Conservation (phyloP, 257 asterid species). For the Fraxinus americana region DNA sequence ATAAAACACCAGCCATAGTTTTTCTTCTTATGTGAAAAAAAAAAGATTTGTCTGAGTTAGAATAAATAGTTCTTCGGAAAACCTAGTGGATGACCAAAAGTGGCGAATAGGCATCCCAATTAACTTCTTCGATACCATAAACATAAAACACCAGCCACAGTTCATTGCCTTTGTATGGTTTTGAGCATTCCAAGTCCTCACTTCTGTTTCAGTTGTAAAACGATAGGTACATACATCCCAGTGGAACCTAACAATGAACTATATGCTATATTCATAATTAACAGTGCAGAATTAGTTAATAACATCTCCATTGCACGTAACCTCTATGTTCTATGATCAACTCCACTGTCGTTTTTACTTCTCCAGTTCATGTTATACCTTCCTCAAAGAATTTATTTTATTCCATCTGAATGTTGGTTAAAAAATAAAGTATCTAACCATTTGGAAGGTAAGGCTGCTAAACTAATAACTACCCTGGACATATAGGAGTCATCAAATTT, state of each 20-base stretch:
- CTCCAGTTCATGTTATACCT: neutral
- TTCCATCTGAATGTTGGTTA: neutral
- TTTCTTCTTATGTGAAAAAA: neutral
- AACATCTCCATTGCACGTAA: neutral
- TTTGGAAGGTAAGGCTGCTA: neutral
- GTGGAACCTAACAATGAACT: neutral
- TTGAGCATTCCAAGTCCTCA: neutral
- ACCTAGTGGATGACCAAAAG: neutral
- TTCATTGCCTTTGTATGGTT: neutral
- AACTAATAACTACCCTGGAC: neutral
- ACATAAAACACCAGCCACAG: neutral
- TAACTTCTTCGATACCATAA: neutral
- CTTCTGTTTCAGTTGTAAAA: neutral
- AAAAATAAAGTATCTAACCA: neutral
- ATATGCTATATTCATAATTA: neutral
- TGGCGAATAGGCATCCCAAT: neutral
- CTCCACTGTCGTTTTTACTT: neutral
- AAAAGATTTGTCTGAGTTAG: neutral
- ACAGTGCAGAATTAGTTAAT: neutral
- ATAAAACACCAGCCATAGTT: neutral
- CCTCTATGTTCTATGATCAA: neutral
- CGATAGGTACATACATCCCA: neutral
- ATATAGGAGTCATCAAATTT: neutral
- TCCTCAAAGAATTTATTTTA: neutral
- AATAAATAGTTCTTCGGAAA: neutral